Evolutionary conservation across 306 rosid species (phyloP).

Genomic region (Medicago arabica): DNA sequence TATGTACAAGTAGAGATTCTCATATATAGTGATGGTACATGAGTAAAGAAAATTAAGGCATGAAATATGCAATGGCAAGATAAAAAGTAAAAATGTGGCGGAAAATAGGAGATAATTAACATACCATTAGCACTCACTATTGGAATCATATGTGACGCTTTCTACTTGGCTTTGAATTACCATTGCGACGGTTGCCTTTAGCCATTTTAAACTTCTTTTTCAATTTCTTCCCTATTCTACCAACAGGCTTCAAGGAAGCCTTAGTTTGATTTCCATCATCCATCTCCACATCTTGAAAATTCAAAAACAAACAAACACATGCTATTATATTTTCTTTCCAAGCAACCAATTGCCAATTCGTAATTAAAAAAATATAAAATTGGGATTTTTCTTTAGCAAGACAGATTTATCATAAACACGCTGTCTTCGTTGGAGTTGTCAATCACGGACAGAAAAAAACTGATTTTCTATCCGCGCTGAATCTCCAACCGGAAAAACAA

Average conservation of each 20-base stretch:
- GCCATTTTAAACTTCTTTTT: slow-evolving; percentile 79
- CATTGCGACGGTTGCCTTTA: slow-evolving; percentile 61
- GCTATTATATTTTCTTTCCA: background rate
- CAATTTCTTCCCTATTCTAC: slow-evolving; percentile 75
- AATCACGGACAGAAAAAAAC: no score
- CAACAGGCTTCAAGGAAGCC: slow-evolving; percentile 65
- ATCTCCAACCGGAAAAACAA: no score
- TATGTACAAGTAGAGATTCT: background rate
- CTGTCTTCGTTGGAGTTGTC: no score
- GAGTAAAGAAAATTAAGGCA: background rate
- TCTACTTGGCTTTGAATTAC: slow-evolving; percentile 64
- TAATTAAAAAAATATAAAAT: background rate
- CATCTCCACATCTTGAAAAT: slow-evolving; percentile 69
- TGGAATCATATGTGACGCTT: slow-evolving; percentile 64
- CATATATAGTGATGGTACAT: slow-evolving; percentile 5
- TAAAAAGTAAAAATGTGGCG: background rate
- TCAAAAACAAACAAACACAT: slow-evolving; percentile 5
- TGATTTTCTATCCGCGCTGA: no score
- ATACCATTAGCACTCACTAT: slow-evolving; percentile 38
- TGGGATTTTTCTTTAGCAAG: background rate
- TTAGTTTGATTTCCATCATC: slow-evolving; percentile 52
- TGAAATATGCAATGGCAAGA: slow-evolving; percentile 1
- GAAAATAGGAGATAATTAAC: background rate
- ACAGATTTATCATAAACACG: background rate
- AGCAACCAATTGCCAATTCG: background rate